Evolutionary conservation across 2,329 filamentous ascomycete species (phyloP).

Genomic region (Aspergillus chevalieri): DNA sequence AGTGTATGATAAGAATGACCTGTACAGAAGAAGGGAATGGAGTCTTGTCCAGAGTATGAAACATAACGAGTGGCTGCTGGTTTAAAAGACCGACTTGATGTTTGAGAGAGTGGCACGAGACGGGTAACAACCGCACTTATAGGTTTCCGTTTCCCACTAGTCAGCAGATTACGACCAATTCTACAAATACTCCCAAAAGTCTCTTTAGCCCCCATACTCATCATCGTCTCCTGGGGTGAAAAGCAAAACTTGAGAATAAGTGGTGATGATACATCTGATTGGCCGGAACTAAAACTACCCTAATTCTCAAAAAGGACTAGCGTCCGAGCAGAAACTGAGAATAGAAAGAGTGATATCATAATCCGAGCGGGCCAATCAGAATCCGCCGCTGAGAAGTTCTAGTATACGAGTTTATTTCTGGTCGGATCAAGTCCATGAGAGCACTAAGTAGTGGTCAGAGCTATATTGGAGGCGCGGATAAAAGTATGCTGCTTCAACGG

Average conservation of each 20-base stretch:
- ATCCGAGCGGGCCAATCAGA: neutral
- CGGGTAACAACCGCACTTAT: neutral
- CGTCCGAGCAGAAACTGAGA: neutral
- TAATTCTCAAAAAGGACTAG: neutral
- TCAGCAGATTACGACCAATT: neutral
- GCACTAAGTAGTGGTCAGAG: too few species aligned
- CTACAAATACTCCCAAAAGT: neutral
- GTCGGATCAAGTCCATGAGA: too few species aligned
- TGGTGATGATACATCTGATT: neutral
- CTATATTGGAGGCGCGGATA: too few species aligned
- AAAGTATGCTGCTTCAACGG: too few species aligned
- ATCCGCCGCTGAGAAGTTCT: neutral
- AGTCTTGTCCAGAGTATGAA: neutral
- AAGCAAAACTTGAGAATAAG: neutral
- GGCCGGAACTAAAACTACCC: neutral
- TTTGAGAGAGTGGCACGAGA: constrained; percentile 2
- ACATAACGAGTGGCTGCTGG: neutral
- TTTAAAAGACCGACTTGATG: neutral
- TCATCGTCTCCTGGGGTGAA: neutral
- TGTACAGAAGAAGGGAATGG: neutral
- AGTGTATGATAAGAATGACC: neutral
- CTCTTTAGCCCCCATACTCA: neutral
- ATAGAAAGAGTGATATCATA: neutral
- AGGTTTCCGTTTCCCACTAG: neutral
- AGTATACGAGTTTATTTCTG: neutral